Conservation (phyloP, 495 filamentous ascomycete species). For the Neurospora sp. region DNA sequence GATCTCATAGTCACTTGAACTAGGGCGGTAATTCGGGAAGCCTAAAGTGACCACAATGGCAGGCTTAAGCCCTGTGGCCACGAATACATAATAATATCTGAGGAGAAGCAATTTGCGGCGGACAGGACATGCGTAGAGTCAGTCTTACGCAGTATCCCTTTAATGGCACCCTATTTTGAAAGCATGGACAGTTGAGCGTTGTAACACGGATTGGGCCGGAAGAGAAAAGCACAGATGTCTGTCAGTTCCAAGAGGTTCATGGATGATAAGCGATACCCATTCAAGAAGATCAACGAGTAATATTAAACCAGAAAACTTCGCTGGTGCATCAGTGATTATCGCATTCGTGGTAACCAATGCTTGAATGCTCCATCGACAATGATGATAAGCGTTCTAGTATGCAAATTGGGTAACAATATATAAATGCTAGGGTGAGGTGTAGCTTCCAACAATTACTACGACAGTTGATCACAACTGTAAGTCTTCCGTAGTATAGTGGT, state of each 20-base stretch:
- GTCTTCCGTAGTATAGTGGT: background rate
- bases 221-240: background rate
- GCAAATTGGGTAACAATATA: background rate
- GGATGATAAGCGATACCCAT: background rate
- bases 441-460: background rate
- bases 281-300: background rate
- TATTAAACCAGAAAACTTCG: background rate
- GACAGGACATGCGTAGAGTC: background rate
- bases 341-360: background rate
- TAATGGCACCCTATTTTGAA: background rate
- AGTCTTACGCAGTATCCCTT: background rate
- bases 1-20: background rate
- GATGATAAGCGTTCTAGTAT: background rate
- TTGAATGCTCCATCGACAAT: background rate
- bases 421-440: background rate
- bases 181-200: background rate
- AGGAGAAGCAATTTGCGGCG: background rate
- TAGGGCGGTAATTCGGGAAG: background rate
- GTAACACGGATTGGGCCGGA: background rate
- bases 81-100: background rate
- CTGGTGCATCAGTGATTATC: background rate
- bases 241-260: background rate
- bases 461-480: background rate
- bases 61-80: background rate
- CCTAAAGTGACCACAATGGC: background rate